These are phyloP conservation scores for Aureobasidium leucospermi DNA, from an alignment of 2,329 filamentous ascomycete genomes.

Conservation along the genomic window DNA sequence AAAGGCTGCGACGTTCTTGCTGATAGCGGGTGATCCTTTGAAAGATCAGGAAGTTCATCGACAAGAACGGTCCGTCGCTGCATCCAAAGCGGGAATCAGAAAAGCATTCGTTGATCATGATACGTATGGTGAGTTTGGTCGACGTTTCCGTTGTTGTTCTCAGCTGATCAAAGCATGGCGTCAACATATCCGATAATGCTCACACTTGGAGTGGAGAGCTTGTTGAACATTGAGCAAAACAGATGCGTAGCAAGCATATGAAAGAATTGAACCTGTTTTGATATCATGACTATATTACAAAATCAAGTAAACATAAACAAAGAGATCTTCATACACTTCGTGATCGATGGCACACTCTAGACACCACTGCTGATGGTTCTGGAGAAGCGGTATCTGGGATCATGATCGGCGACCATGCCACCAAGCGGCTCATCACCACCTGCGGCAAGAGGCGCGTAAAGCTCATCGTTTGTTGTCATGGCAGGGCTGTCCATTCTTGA, in stretches of 20 bases:
- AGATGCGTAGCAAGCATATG: too few relatives aligned
- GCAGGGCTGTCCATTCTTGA: slow-evolving; percentile 14
- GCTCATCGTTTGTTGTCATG: slow-evolving; percentile 15
- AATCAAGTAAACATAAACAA: neutral
- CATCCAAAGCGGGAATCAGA: too few relatives aligned
- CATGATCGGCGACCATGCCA: slow-evolving; percentile 10
- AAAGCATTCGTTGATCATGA: too few relatives aligned
- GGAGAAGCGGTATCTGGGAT: slow-evolving; percentile 14
- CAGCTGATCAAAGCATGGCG: too few relatives aligned
- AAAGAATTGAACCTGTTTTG: neutral
- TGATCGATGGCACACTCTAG: neutral
- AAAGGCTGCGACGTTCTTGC: too few relatives aligned
- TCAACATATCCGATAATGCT: too few relatives aligned
- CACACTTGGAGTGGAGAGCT: too few relatives aligned
- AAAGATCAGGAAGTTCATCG: too few relatives aligned
- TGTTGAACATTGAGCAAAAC: neutral
- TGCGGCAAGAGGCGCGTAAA: slow-evolving; percentile 14
- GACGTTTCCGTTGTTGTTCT: too few relatives aligned
- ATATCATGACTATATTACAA: neutral
- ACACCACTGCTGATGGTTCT: slow-evolving; percentile 19
- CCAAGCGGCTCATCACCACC: slow-evolving; percentile 15
- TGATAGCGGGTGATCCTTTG: too few relatives aligned
- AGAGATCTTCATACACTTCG: neutral
- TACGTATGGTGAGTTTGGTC: too few relatives aligned
- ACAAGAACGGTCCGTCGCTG: too few relatives aligned